A percentile compares a stretch with the other conserved stretches of the same genome.
phyloP scores from a whole-genome alignment of 495 filamentous ascomycete genomes.

The Hypoxylon trugodes region DNA sequence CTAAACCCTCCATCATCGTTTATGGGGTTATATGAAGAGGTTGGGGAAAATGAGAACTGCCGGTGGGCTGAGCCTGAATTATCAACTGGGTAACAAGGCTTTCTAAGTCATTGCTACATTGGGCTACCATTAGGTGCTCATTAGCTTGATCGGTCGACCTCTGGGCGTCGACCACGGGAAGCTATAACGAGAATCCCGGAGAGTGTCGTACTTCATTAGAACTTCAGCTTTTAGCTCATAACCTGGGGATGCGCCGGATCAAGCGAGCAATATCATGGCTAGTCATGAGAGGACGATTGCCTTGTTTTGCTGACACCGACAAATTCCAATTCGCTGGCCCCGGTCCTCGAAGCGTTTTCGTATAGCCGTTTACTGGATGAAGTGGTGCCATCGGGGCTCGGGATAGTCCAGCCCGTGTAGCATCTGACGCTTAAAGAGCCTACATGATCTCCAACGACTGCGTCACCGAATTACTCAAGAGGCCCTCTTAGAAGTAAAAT shows the following conservation, averaged over 20 bases:
- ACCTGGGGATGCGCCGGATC: conserved; percentile 8
- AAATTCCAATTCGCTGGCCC: conserved; percentile 10
- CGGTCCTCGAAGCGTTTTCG: conserved; percentile 3
- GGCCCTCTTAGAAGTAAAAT: neutral
- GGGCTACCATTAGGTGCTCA: conserved; percentile 2
- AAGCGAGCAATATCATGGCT: conserved; percentile 13
- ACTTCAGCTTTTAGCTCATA: conserved; percentile 11
- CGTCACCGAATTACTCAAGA: neutral
- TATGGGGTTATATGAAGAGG: neutral
- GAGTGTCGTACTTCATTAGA: conserved; percentile 2
- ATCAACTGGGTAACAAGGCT: neutral
- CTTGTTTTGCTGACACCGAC: conserved; percentile 17
- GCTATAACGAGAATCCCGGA: neutral
- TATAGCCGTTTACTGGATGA: conserved; percentile 12
- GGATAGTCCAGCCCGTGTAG: neutral
- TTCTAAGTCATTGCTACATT: conserved; percentile 8
- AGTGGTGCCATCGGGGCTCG: conserved; percentile 3
- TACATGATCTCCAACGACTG: conserved; percentile 5
- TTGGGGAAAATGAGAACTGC: conserved; percentile 12
- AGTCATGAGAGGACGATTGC: conserved; percentile 8
- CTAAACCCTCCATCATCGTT: conserved; percentile 3
- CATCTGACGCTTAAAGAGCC: conserved; percentile 4
- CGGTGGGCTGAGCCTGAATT: conserved; percentile 8
- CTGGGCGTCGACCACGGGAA: conserved; percentile 15
- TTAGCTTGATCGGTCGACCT: conserved; percentile 21